These are phyloP conservation scores for Lepraria neglecta DNA, from an alignment of 495 filamentous ascomycete species.

Conservation along the genomic window DNA sequence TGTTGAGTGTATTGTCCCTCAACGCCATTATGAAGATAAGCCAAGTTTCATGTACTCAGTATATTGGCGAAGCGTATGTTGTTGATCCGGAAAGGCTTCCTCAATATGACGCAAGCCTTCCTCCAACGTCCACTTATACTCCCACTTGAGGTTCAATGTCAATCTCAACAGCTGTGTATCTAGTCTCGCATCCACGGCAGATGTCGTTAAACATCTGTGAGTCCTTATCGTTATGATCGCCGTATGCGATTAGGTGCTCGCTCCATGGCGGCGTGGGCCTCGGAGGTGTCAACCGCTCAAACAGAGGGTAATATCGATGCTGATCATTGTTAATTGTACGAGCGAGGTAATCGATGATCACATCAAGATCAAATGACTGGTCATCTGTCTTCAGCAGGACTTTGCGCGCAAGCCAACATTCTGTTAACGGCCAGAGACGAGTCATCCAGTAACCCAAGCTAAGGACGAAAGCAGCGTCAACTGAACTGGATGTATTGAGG, in stretches of 20 bases:
- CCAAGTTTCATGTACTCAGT: not conserved
- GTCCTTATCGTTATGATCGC: not conserved
- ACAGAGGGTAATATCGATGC: slow-evolving; percentile 14
- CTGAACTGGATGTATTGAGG: slow-evolving; percentile 1
- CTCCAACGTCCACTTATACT: slow-evolving; percentile 7
- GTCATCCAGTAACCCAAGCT: slow-evolving; percentile 10
- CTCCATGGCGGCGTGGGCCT: slow-evolving; percentile 3
- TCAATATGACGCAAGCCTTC: slow-evolving; percentile 13
- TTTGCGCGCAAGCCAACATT: slow-evolving; percentile 6
- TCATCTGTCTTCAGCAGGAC: slow-evolving; percentile 18
- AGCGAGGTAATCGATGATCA: slow-evolving; percentile 9
- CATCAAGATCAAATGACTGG: slow-evolving; percentile 16
- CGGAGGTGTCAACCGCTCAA: not conserved
- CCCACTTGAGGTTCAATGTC: slow-evolving; percentile 16
- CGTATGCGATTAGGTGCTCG: not conserved
- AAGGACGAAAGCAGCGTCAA: slow-evolving; percentile 17
- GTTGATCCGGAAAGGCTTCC: not conserved
- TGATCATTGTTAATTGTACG: slow-evolving; percentile 8
- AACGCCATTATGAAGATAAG: not conserved
- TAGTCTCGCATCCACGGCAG: slow-evolving; percentile 13
- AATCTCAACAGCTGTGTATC: slow-evolving; percentile 10
- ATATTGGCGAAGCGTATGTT: not conserved
- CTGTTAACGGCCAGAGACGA: slow-evolving; percentile 16
- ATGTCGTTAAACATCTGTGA: slow-evolving; percentile 10
- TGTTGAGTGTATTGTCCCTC: too few relatives aligned